Percentiles rank a stretch among this genome's conserved stretches.
Evolutionary conservation across 1,284 basidiomycete genomes (phyloP).

Genomic region (Tylopilus sp.): DNA sequence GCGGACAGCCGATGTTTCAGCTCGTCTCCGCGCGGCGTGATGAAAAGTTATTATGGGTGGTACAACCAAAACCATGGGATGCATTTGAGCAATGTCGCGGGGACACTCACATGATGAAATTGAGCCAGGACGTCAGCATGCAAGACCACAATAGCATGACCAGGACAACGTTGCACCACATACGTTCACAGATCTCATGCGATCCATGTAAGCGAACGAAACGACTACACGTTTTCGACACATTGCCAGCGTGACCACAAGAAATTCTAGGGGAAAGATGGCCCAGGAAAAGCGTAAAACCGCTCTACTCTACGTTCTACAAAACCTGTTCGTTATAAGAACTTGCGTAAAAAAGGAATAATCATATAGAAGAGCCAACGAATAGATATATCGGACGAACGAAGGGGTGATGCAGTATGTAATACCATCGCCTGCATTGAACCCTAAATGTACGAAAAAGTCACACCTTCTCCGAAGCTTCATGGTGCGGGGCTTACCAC

Average conservation of each 20-base stretch:
- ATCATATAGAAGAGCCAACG: conserved; percentile 38
- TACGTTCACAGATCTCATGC: conserved; percentile 8
- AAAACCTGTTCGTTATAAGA: conserved; percentile 20
- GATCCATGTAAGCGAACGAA: conserved; percentile 15
- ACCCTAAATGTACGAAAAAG: conserved; percentile 29
- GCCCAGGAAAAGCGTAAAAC: conserved; percentile 9
- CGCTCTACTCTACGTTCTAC: conserved; percentile 24
- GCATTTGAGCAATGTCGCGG: background rate
- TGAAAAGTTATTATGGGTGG: background rate
- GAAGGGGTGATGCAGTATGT: conserved; percentile 18
- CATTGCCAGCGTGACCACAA: conserved; percentile 5
- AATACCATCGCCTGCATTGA: conserved; percentile 23
- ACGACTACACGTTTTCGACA: conserved; percentile 21
- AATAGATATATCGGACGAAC: conserved; percentile 30
- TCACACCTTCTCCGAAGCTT: conserved; percentile 32
- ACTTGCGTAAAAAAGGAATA: conserved; percentile 37
- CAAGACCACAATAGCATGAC: conserved; percentile 8
- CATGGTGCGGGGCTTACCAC: conserved; percentile 36
- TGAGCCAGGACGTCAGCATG: conserved; percentile 1
- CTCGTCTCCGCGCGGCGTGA: background rate
- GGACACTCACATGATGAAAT: conserved; percentile 4
- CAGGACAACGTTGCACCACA: conserved; percentile 11
- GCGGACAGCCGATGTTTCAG: conserved; percentile 5
- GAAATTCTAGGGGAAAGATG: conserved; percentile 17
- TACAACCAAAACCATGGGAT: background rate